Evolutionary conservation across 192 early-diverging fungal species (phyloP).

Genomic region (Haplosporangium gracile): DNA sequence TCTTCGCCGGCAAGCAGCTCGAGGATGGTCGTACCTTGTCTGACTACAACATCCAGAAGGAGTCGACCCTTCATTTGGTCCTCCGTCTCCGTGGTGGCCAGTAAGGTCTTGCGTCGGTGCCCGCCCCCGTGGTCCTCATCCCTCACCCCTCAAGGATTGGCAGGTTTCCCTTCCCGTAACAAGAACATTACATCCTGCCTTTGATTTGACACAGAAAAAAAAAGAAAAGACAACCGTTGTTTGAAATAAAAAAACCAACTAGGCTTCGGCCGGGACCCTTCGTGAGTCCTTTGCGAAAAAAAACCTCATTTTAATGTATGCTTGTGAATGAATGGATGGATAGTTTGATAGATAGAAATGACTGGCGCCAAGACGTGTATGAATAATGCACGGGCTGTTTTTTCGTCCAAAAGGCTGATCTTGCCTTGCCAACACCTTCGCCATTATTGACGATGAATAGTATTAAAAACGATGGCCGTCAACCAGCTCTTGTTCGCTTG

Average conservation of each 20-base stretch:
- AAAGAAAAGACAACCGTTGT: neutral
- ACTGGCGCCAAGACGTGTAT: neutral
- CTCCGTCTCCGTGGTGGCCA: constrained; percentile 85
- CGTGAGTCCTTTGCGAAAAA: neutral
- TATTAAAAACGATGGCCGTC: neutral
- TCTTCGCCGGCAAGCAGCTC: constrained; percentile 86
- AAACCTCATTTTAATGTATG: neutral
- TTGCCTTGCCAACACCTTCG: too few species aligned
- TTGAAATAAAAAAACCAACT: constrained; percentile 7
- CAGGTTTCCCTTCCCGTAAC: neutral
- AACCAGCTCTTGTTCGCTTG: neutral
- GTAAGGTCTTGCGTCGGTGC: constrained; percentile 12
- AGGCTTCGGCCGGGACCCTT: neutral
- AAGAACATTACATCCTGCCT: neutral
- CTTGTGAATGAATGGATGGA: neutral
- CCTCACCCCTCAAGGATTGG: neutral
- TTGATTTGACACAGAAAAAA: neutral
- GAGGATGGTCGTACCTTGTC: constrained; percentile 81
- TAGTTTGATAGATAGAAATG: neutral
- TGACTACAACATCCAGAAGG: constrained; percentile 84
- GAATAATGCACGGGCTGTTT: neutral
- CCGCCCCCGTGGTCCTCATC: neutral
- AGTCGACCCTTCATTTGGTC: constrained; percentile 71
- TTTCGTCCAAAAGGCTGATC: too few species aligned
- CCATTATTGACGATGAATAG: too few species aligned